phyloP scores from a whole-genome alignment of 1,139 yeast genomes.

The Blastobotrys malaysiensis region DNA sequence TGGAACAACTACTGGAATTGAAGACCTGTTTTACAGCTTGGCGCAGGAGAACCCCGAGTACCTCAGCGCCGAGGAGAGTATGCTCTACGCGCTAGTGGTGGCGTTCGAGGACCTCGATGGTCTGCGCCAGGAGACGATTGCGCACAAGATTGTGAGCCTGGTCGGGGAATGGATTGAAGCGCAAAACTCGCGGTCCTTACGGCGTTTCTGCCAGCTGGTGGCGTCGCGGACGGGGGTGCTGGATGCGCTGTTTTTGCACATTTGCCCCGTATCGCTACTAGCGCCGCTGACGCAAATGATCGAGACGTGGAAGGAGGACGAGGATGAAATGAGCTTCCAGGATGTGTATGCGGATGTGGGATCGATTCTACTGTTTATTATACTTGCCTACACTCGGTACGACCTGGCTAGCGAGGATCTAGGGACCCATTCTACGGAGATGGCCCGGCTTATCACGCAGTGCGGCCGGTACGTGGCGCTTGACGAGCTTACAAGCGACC shows the following conservation, averaged over 20 bases:
- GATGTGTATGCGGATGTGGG: conserved; percentile 70
- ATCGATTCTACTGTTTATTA: conserved; percentile 46
- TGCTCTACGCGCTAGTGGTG: conserved; percentile 20
- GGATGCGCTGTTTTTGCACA: conserved; percentile 38
- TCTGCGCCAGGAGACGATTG: conserved; percentile 23
- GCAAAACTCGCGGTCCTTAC: conserved; percentile 33
- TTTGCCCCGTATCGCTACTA: conserved; percentile 25
- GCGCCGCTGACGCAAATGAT: conserved; percentile 32
- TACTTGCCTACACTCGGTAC: conserved; percentile 43
- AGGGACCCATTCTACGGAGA: conserved; percentile 3
- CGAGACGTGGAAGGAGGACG: conserved; percentile 35
- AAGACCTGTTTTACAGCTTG: conserved; percentile 18
- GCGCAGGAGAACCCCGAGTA: conserved; percentile 26
- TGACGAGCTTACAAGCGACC: conserved; percentile 26
- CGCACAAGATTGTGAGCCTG: conserved; percentile 19
- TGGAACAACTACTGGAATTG: conserved; percentile 15
- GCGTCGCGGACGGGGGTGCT: conserved; percentile 40
- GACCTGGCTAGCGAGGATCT: conserved; percentile 35
- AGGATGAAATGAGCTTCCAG: conserved; percentile 54
- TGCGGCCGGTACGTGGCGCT: conserved; percentile 9
- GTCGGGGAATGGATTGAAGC: conserved; percentile 20
- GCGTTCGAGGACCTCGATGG: conserved; percentile 28
- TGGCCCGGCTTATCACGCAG: conserved; percentile 4
- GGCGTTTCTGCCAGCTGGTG: conserved; percentile 46
- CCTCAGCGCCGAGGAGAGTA: conserved; percentile 23